Evolutionary conservation across 352 stramenopile species (phyloP), one percentile per base, ranked within the genome.

Genomic region (Phytophthora pluvialis): DNA sequence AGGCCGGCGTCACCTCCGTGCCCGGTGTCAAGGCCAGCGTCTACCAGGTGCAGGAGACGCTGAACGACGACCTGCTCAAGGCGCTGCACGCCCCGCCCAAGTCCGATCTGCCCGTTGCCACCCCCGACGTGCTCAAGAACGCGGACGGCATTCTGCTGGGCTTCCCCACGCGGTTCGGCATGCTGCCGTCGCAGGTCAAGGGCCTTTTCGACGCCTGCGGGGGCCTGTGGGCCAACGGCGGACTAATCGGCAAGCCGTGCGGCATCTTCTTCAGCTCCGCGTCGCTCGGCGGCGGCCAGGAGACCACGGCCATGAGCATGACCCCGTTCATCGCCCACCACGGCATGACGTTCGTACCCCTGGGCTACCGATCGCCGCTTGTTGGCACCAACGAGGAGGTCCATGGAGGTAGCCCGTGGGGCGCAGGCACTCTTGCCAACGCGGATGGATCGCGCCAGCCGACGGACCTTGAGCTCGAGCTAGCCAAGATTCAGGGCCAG

Each of bases 291-390:
- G 88, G 88, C 26, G 89, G 90, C 15, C 90, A 97, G 78, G 89
- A 97, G 69, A 96, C 86, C 4, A 91, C 85, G 2, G 80, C 78
- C 7, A 75, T 97, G 53, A 90, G 81, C 15, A 87, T 69, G 28
- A 72, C 94, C 28, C 85, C 87, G 25, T 93, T 94, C 70, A 75
- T 96, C 35, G 67, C 78, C 13, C 88, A 97, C 73, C 85, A 96
- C 25, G 90, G 90, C 38, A 95, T 97, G 83, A 80, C 85, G 29
- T 97, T 95, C 63, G 83, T 97, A 33, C 89, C 90, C 32, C 50
- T 93, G 13, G 90, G 88, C 32, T 86, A 83, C 58, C 75, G 75
- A 33, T 66, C 67, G 3, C 77, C 69, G 0, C 53, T 82, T 21
- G 53, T 86, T 25, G 76, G 70, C 7, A 78, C 77, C 57, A 75